A percentile compares a stretch with the other conserved stretches of the same genome.
These are phyloP conservation scores for Pyrus hybrid DNA, from an alignment of 331 rosid species.

Conservation along the genomic window DNA sequence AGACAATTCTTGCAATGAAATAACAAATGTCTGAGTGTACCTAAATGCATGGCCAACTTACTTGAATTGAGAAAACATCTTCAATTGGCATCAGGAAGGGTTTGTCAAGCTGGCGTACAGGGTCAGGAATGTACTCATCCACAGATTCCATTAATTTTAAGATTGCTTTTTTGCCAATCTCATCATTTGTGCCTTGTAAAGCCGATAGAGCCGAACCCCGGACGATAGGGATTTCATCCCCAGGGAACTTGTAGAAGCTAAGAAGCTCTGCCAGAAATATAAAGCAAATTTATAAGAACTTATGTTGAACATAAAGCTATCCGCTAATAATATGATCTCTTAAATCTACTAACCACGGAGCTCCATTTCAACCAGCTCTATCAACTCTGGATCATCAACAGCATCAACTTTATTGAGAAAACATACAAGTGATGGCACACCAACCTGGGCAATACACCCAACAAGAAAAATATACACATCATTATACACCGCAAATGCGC, in stretches of 20 bases:
- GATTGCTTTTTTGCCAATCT: constrained; percentile 84
- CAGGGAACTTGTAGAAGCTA: constrained; percentile 95
- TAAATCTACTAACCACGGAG: constrained; percentile 63
- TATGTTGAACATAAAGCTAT: background rate
- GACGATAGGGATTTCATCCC: constrained; percentile 91
- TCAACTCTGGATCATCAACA: constrained; percentile 82
- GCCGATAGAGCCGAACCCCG: constrained; percentile 95
- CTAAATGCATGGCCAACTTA: constrained; percentile 19
- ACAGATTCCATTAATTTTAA: constrained; percentile 91
- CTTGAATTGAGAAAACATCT: constrained; percentile 98
- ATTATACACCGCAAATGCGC: constrained; percentile 1
- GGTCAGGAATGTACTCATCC: constrained; percentile 93
- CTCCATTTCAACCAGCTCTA: constrained; percentile 99
- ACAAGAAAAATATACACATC: background rate
- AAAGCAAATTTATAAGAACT: constrained; percentile 11
- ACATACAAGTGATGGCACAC: constrained; percentile 98
- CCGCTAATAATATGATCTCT: background rate
- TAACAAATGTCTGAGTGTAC: background rate
- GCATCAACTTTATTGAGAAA: constrained; percentile 93
- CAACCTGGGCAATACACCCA: constrained; percentile 55
- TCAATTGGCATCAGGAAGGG: constrained; percentile 98
- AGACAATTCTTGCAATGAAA: background rate
- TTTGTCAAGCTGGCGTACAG: constrained; percentile 94
- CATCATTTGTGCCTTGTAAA: constrained; percentile 88
- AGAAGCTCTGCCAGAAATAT: constrained; percentile 68